Base-by-base conservation (phyloP, 2,329 filamentous ascomycete species). In the Sarocladiaceae sp. region DNA sequence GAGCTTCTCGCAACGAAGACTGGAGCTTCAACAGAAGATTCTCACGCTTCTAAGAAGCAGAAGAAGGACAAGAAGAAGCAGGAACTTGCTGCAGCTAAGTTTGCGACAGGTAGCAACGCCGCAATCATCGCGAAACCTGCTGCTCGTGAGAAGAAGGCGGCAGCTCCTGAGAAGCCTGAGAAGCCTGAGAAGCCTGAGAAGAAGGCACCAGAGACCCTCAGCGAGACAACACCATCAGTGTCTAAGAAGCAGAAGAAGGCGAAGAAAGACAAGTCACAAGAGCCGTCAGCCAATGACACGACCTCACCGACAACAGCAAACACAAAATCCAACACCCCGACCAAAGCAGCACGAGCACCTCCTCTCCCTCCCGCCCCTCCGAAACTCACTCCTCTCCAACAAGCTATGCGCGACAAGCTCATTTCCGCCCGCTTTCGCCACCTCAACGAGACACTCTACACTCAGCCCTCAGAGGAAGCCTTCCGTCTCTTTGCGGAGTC, bases 391-490 rank as follows among this genome's bases (percentile, higher is more conserved):
- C 91, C 94, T 3, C 84, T 99, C 53, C 94, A 99, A 76, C 84
- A 87, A 52, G 85, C 90, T 3, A 99, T 99, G 94, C 86, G 90
- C 56, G 87, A 91, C 65, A 99, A 99, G 75, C 84, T 99, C 57
- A 80, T 96, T 56, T 95, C 92, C 10, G 92, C 94, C 1, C 91
- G 94, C 54, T 99, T 99, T 80, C 90, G 94, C 57, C 91, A 97
- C 70, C 84, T 99, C 56, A 99, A 99, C 69, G 88, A 99, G 74
- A 93, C 90, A 0, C 84, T 99, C 13, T 99, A 99, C 74, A 97
- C 93, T 4, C 89, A 86, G 7, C 89, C 92, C 1, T 99, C 94
- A 0, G 76, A 77, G 31, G 84, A 94, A 58, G 88, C 94, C n/a
- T 83, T 94, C 60, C 73, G 79, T 49, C 83, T 97, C 22, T 97